Conservation (phyloP, 1,284 basidiomycete genomes). For the Marasmius oreades region DNA sequence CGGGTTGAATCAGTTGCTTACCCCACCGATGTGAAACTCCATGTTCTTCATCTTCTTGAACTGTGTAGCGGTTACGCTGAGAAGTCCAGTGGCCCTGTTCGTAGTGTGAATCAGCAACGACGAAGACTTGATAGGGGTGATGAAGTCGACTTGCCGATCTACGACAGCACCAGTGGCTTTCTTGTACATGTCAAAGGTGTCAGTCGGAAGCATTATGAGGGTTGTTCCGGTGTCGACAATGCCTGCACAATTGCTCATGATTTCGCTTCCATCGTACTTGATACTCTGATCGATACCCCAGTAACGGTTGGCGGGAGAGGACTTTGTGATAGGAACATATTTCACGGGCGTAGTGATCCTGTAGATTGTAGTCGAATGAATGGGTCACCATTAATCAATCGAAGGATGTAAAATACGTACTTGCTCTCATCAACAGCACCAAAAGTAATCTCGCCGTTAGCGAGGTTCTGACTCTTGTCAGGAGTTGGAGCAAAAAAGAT, state of each 20-base stretch:
- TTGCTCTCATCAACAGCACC: constrained; percentile 18
- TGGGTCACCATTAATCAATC: background rate
- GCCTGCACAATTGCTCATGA: constrained; percentile 17
- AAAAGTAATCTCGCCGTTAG: constrained; percentile 26
- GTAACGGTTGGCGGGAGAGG: constrained; percentile 25
- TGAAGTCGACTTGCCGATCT: constrained; percentile 31
- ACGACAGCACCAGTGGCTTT: constrained; percentile 40
- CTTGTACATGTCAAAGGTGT: constrained; percentile 46
- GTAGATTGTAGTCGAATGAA: background rate
- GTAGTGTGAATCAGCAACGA: background rate
- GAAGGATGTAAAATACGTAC: background rate
- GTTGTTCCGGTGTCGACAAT: constrained; percentile 24
- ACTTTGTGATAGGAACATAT: constrained; percentile 28
- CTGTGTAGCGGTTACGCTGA: constrained; percentile 49
- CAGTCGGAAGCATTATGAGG: constrained; percentile 20
- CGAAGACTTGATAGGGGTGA: background rate
- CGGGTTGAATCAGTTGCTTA: constrained; percentile 1
- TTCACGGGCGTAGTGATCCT: constrained; percentile 12
- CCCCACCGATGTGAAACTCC: constrained; percentile 43
- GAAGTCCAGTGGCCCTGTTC: constrained; percentile 46
- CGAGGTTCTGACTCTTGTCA: constrained; percentile 6
- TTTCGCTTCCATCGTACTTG: constrained; percentile 22
- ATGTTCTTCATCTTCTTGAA: constrained; percentile 50
- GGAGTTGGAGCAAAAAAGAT: constrained; percentile 24
- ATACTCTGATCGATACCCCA: constrained; percentile 33